Conservation (phyloP, 805 yeast genomes). For the Myxozyma geophila region DNA sequence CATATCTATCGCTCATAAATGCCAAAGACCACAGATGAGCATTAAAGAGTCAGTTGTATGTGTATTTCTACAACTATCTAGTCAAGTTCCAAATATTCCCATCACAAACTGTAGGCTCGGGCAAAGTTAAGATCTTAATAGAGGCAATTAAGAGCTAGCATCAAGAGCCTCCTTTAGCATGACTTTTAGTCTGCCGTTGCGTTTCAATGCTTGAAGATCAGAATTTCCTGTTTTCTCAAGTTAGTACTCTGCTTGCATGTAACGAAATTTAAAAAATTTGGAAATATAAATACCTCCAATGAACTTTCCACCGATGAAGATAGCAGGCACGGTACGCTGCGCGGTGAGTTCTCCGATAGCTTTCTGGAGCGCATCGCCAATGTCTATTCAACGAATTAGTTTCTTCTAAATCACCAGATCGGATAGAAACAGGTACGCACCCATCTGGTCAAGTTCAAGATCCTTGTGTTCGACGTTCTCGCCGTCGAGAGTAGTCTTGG, state of each 20-base stretch:
- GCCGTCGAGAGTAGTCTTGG: conserved; percentile 50
- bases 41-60: too few species aligned
- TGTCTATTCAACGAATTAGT: conserved; percentile 44
- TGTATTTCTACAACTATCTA: too few species aligned
- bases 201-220: conserved; percentile 74
- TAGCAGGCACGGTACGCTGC: conserved; percentile 91
- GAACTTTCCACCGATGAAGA: conserved; percentile 88
- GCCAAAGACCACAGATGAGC: too few species aligned
- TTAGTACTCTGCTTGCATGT: neutral
- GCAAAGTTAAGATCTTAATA: too few species aligned
- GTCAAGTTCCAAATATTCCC: too few species aligned
- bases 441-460: conserved; percentile 42
- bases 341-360: conserved; percentile 79
- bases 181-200: conserved; percentile 61
- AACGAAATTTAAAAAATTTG: neutral
- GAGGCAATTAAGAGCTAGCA: neutral
- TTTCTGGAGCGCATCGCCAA: conserved; percentile 80
- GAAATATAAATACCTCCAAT: conserved; percentile 67
- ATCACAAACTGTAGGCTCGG: too few species aligned
- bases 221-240: conserved; percentile 54
- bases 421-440: conserved; percentile 10
- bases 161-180: conserved; percentile 39
- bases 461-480: conserved; percentile 52
- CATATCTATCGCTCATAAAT: too few species aligned
- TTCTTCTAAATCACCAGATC: too few species aligned